Evolutionary conservation across 768 basidiomycete species (phyloP).

Genomic region (Amanita rubescens): DNA sequence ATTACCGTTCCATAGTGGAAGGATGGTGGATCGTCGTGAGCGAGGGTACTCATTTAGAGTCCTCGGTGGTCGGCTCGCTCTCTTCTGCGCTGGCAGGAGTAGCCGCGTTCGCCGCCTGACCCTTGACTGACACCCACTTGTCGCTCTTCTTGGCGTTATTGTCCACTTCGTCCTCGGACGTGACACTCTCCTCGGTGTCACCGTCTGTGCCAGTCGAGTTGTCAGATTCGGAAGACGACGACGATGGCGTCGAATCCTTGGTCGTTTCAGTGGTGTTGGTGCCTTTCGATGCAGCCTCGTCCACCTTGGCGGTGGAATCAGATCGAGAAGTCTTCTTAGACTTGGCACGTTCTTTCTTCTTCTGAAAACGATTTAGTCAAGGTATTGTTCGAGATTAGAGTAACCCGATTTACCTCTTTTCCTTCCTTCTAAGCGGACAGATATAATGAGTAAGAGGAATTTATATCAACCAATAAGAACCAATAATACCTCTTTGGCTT

Average conservation of each 20-base stretch:
- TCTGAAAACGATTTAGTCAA: conserved; percentile 10
- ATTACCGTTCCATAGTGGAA: no score
- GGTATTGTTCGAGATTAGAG: not conserved
- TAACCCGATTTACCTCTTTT: conserved; percentile 40
- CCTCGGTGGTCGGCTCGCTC: not conserved
- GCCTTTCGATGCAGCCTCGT: conserved; percentile 25
- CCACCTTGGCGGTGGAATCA: conserved; percentile 29
- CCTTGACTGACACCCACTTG: conserved; percentile 75
- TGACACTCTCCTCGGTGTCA: conserved; percentile 69
- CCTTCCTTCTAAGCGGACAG: conserved; percentile 36
- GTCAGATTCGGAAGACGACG: conserved; percentile 52
- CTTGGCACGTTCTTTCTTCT: conserved; percentile 55
- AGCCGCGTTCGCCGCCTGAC: conserved; percentile 21
- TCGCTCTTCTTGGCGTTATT: conserved; percentile 26
- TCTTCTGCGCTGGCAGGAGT: not conserved
- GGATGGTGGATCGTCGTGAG: no score
- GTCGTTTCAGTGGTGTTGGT: conserved; percentile 20
- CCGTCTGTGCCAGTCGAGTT: conserved; percentile 57
- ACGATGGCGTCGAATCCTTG: not conserved
- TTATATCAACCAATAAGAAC: conserved; percentile 13
- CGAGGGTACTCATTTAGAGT: not conserved
- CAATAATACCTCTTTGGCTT: conserved; percentile 35
- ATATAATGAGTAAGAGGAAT: conserved; percentile 9
- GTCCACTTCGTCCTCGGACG: conserved; percentile 64
- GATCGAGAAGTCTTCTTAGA: conserved; percentile 39